These are phyloP conservation scores for Pseudogymnoascus sp. DNA, from an alignment of 2,329 filamentous ascomycete species.

Conservation along the genomic window DNA sequence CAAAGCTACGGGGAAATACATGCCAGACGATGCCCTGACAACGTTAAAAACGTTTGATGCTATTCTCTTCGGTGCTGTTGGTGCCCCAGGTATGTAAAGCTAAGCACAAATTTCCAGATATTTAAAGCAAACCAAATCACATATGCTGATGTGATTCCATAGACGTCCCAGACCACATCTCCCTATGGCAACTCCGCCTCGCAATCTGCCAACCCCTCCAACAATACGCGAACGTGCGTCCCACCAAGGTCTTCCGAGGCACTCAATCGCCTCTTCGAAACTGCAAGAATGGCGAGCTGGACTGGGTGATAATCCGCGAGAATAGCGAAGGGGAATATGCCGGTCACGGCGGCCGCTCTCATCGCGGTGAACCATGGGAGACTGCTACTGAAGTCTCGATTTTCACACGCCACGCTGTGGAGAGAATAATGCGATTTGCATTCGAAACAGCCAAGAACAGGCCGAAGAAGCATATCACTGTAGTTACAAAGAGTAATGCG, in stretches of 20 bases:
- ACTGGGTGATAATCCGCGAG: slow-evolving; percentile 62
- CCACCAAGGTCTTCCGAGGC: slow-evolving; percentile 52
- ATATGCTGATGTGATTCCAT: slow-evolving; percentile 17
- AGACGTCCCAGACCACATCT: slow-evolving; percentile 60
- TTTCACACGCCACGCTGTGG: slow-evolving; percentile 54
- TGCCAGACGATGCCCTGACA: slow-evolving; percentile 51
- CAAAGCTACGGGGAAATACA: slow-evolving; percentile 52
- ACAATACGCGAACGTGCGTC: slow-evolving; percentile 61
- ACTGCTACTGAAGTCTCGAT: slow-evolving; percentile 56
- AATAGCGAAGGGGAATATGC: slow-evolving; percentile 62
- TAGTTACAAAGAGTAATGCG: slow-evolving; percentile 62
- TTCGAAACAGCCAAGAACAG: slow-evolving; percentile 49
- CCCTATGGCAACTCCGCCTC: slow-evolving; percentile 57
- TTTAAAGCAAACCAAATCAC: neutral
- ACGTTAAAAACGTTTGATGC: slow-evolving; percentile 50
- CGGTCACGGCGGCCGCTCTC: slow-evolving; percentile 55
- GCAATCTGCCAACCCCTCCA: slow-evolving; percentile 59
- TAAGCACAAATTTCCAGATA: neutral
- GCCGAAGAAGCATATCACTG: slow-evolving; percentile 52
- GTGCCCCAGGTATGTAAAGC: slow-evolving; percentile 43
- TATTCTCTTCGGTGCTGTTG: slow-evolving; percentile 55
- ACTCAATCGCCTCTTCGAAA: slow-evolving; percentile 49
- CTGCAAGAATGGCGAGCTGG: slow-evolving; percentile 42
- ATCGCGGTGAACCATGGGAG: slow-evolving; percentile 51
- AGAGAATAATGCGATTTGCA: slow-evolving; percentile 57